Conservation (phyloP, 108 stramenopile genomes). For the Stephanodiscus triporus region DNA sequence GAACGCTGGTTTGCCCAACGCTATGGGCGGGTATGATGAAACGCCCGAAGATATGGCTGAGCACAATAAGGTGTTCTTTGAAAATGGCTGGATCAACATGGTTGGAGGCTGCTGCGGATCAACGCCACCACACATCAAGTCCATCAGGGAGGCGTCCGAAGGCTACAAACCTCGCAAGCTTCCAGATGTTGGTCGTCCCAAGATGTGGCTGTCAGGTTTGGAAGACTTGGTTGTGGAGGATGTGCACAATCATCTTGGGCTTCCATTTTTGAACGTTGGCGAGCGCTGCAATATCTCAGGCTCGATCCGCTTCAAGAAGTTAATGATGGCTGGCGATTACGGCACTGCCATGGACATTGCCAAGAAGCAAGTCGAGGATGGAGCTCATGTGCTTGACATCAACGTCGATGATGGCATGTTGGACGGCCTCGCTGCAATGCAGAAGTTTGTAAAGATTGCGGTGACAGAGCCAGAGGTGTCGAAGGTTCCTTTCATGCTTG, state of each 20-base stretch:
- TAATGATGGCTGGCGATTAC: constrained; percentile 97
- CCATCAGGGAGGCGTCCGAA: constrained; percentile 69
- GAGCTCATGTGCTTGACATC: constrained; percentile 98
- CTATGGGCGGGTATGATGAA: constrained; percentile 99
- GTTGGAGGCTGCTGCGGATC: constrained; percentile 99
- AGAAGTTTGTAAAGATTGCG: constrained; percentile 99
- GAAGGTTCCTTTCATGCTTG: constrained; percentile 98
- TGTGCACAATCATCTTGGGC: constrained; percentile 90
- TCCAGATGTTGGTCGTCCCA: constrained; percentile 81
- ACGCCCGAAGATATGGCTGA: constrained; percentile 94
- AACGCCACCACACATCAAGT: constrained; percentile 96
- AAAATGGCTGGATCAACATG: constrained; percentile 96
- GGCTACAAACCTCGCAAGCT: constrained; percentile 80
- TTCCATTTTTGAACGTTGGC: constrained; percentile 97
- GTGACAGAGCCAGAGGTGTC: constrained; percentile 96
- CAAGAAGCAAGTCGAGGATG: constrained; percentile 97
- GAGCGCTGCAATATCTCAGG: constrained; percentile 98
- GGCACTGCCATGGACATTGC: constrained; percentile 97
- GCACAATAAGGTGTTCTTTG: constrained; percentile 91
- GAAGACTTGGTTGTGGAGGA: constrained; percentile 94
- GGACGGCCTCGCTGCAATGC: constrained; percentile 98
- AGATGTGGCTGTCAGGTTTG: constrained; percentile 97
- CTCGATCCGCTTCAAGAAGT: constrained; percentile 94
- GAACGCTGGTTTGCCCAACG: constrained; percentile 98
- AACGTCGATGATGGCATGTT: constrained; percentile 99